A percentile compares a stretch with the other conserved stretches of the same genome.
phyloP scores from a whole-genome alignment of 805 yeast genomes.

The Naumovozyma dairenensis region DNA sequence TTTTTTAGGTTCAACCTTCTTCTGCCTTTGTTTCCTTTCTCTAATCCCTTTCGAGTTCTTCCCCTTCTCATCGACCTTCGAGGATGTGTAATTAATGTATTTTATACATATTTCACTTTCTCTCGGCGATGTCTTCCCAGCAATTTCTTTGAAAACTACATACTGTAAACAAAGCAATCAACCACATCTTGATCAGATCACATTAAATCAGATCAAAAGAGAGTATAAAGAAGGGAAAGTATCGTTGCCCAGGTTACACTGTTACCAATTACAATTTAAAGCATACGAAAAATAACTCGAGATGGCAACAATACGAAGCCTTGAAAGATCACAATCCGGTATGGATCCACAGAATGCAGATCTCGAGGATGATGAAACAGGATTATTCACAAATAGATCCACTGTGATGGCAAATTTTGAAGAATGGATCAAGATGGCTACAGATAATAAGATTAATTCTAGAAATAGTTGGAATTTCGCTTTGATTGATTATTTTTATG shows the following conservation, averaged over 20 bases:
- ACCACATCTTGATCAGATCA: no score
- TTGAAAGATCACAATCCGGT: not conserved
- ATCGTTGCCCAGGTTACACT: no score
- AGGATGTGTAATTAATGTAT: no score
- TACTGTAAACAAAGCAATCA: no score
- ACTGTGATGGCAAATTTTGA: slow-evolving; percentile 51
- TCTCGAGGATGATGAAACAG: slow-evolving; percentile 17
- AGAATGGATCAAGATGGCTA: slow-evolving; percentile 74
- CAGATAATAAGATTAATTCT: slow-evolving; percentile 75
- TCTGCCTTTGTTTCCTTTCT: no score
- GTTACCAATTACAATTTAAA: slow-evolving; percentile 1
- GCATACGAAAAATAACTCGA: not conserved
- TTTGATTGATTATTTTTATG: slow-evolving; percentile 84
- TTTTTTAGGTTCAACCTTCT: no score
- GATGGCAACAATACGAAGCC: not conserved
- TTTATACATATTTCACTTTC: no score
- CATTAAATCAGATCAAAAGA: slow-evolving; percentile 4
- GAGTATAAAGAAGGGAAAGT: slow-evolving; percentile 1
- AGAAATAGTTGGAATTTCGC: slow-evolving; percentile 87
- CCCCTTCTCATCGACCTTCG: no score
- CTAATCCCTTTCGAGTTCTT: no score
- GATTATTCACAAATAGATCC: slow-evolving; percentile 28
- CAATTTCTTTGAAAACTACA: no score
- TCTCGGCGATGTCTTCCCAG: no score
- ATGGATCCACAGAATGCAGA: slow-evolving; percentile 4